Conservation (phyloP, 1,284 basidiomycete species). For the Hypsizygus ulmarius region DNA sequence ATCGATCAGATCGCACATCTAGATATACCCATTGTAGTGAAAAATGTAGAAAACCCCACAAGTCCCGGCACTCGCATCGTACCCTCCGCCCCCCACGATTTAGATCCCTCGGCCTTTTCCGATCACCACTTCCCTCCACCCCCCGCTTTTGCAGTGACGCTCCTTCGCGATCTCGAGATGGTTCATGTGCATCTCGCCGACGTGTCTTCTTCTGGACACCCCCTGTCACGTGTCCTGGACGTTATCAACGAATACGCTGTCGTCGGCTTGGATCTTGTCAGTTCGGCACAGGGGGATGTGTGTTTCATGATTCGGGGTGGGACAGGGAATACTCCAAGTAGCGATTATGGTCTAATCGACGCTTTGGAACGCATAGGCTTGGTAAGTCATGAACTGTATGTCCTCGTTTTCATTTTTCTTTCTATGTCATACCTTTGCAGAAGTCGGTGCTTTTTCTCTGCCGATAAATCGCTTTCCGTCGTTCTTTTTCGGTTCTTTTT, state of each 20-base stretch:
- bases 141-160: slow-evolving; percentile 7
- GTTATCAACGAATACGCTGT: slow-evolving; percentile 1
- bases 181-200: slow-evolving; percentile 2
- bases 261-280: slow-evolving; percentile 8
- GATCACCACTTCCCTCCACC: neutral
- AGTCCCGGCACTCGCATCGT: slow-evolving; percentile 7
- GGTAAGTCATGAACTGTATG: neutral
- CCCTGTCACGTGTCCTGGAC: slow-evolving; percentile 6
- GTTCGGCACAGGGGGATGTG: slow-evolving; percentile 5
- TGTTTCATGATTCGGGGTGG: slow-evolving; percentile 4
- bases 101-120: neutral
- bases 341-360: neutral
- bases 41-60: slow-evolving; percentile 12
- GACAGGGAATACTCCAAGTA: neutral
- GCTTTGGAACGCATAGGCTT: neutral
- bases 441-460: too few species aligned
- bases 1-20: slow-evolving; percentile 9
- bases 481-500: neutral
- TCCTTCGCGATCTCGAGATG: slow-evolving; percentile 9
- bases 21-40: slow-evolving; percentile 9
- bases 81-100: neutral
- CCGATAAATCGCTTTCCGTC: neutral
- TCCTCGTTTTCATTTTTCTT: too few species aligned
- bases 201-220: neutral
- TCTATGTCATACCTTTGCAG: too few species aligned